Evolutionary conservation across 768 basidiomycete genomes (phyloP), one percentile per base, ranked within the genome.

Genomic region (Dentipellis fragilis): DNA sequence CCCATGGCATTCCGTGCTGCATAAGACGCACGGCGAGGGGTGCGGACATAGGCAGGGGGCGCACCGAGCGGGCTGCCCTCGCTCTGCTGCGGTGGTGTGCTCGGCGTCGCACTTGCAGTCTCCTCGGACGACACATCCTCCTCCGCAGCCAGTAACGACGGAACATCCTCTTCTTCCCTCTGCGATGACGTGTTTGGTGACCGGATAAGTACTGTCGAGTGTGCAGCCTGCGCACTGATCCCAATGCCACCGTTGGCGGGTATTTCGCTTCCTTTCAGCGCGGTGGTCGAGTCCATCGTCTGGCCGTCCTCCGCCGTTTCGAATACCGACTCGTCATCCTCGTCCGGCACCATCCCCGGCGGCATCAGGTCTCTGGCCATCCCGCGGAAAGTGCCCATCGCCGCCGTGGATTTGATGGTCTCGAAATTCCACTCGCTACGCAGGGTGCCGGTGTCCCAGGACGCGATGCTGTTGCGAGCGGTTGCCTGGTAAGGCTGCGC

Each of bases 391-490:
- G 88, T 84, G 42, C 87, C 88, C 81, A 90, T 87, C 3, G 84
- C 81, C 29, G 83, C 77, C 9, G 80, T 73, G 4, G 86, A 78
- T 57, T 76, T 84, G 62, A 93, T 73, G 2, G 91, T 94, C 63
- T 93, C 93, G 67, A 98, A 98, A 67, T 89, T 91, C 96, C 95
- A 98, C 59, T 93, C 93, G 65, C 89, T 93, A 65, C 82, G 80
- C 70, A 95, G 78, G 1, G 93, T 91, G 47, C 79, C 81, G 19
- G 59, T 57, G 58, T 89, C 88, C 89, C 87, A 90, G 9, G 62
- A 62, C 48, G 78, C 74, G 49, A 74, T 68, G 52, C 75, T 82
- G 58, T 78, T 80, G 58, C 78, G 74, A 51, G 83, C 67, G 4
- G 85, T 77, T 10, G 83, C 73, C 59, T 82, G 80, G 64, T 78